phyloP scores from a whole-genome alignment of 2,329 filamentous ascomycete species.

The Aureobasidium zeae region DNA sequence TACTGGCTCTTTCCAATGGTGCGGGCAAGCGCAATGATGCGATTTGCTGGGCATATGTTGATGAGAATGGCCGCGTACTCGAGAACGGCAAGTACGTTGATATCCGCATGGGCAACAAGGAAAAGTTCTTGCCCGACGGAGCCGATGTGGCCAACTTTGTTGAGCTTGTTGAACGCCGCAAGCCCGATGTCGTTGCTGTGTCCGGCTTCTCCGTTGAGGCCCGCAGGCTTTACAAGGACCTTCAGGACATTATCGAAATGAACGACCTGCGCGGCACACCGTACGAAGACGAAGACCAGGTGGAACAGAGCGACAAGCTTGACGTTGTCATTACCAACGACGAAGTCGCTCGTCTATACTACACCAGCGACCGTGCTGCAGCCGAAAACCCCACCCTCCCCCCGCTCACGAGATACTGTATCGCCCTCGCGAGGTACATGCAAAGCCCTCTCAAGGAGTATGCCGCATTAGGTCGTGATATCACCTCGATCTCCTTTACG shows the following conservation, averaged over 20 bases:
- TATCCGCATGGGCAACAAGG: conserved; percentile 54
- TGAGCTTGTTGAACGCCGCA: conserved; percentile 67
- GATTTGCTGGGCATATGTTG: conserved; percentile 83
- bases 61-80: conserved; percentile 80
- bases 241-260: conserved; percentile 69
- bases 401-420: conserved; percentile 76
- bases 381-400: conserved; percentile 73
- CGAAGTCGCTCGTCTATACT: conserved; percentile 92
- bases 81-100: conserved; percentile 85
- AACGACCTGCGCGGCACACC: conserved; percentile 68
- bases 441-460: conserved; percentile 97
- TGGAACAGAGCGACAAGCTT: conserved; percentile 65
- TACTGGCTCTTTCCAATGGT: conserved; percentile 80
- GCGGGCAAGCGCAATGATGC: conserved; percentile 71
- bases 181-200: conserved; percentile 82
- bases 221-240: conserved; percentile 68
- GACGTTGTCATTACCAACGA: conserved; percentile 92
- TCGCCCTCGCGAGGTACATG: conserved; percentile 80
- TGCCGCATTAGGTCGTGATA: conserved; percentile 79
- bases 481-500: conserved; percentile 79
- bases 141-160: conserved; percentile 61
- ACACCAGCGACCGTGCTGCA: conserved; percentile 72
- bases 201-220: conserved; percentile 85
- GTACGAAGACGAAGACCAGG: conserved; percentile 70
- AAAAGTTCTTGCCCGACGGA: conserved; percentile 58